Base-by-base conservation (phyloP, 1,284 basidiomycete genomes). In the Peniophora sp. region DNA sequence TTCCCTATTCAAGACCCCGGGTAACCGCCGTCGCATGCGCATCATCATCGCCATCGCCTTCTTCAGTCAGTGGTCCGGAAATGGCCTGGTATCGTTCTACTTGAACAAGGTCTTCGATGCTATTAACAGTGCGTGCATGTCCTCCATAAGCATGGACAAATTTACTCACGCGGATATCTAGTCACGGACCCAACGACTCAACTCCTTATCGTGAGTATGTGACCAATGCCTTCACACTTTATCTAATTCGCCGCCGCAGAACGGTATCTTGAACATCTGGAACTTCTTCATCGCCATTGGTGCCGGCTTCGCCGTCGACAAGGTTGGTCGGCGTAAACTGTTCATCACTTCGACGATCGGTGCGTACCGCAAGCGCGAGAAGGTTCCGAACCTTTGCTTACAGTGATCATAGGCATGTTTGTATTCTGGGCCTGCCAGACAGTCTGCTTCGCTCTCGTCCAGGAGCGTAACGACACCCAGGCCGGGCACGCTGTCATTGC, bases 31-130 rank as follows among this genome's bases (percentile, higher is more conserved):
- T 50, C 72, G 79, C 16, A 66, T 81, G 59, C 62, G 74, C 35
- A 74, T 81, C 52, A 77, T 81, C 60, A 57, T 81, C 41, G 79
- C 78, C 0, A 69, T 82, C 38, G 79, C 75, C 2, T 72, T 82
- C 65, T 81, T 83, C 69, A 80, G 78, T 2, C 81, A 83, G 57
- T 83, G 79, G 78, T 78, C 76, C 34, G 80, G 80, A 0, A 83
- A 83, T 56, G 82, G 81, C 58, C 69, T 85, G 32, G 74, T 81
- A 64, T 75, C 38, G 16, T 41, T 41, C 38, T 41, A 79, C 62
- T 68, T 79, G 56, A 75, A 73, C 68, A 74, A 75, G 62, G 74
- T 79, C 11, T 72, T 79, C 54, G 62, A 67, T 48, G 66, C 69
- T 12, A 74, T 79, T 49, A 77, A 76, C 35, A 76, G 63, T 65